Percentiles rank a stretch among this genome's conserved stretches.
phyloP scores from a whole-genome alignment of 2,329 filamentous ascomycete species.

The Rhytidhysteron rufulum region DNA sequence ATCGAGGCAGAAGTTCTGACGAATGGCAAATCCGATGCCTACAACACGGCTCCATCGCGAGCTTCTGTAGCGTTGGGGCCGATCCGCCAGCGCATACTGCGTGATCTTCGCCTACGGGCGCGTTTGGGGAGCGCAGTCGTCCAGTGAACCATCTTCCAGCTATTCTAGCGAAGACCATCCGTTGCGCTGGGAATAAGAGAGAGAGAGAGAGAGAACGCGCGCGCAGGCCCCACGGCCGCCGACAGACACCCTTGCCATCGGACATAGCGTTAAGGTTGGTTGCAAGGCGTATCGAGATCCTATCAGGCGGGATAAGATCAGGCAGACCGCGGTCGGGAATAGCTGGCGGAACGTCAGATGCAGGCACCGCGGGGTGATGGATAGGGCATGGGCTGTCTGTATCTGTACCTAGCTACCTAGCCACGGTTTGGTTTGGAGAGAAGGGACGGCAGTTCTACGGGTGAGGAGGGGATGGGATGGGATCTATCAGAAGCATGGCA shows the following conservation, averaged over 20 bases:
- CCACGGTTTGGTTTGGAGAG: no score
- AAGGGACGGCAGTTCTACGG: not conserved
- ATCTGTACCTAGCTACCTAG: no score
- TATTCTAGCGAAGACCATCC: no score
- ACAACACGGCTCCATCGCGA: not conserved
- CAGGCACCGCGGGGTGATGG: no score
- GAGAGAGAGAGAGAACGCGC: not conserved
- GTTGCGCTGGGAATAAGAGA: not conserved
- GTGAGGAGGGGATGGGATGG: not conserved
- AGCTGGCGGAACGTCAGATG: no score
- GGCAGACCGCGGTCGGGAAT: no score
- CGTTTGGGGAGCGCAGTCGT: not conserved
- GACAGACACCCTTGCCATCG: not conserved
- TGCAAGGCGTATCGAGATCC: no score
- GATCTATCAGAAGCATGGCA: not conserved
- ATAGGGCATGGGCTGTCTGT: no score
- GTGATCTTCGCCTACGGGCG: not conserved
- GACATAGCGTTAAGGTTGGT: no score
- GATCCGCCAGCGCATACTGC: not conserved
- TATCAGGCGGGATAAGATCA: no score
- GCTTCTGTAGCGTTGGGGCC: not conserved
- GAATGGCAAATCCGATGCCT: not conserved
- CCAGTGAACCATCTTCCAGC: not conserved
- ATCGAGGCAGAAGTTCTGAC: not conserved
- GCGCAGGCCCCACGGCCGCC: not conserved